Evolutionary conservation across 2,329 filamentous ascomycete genomes (phyloP).

Genomic region (Emergomyces orientalis): DNA sequence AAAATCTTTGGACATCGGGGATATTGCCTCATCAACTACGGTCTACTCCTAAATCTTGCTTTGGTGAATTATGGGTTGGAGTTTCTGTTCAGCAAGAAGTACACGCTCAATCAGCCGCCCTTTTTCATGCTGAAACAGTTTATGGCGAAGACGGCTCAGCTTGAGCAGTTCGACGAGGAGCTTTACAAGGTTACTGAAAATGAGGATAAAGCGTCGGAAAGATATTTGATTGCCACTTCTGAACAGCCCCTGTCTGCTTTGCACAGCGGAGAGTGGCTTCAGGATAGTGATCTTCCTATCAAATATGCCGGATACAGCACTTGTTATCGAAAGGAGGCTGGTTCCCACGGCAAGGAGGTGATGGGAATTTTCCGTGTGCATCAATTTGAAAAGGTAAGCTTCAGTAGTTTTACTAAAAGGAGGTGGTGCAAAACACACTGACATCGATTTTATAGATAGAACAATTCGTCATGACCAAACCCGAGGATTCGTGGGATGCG

Average conservation of each 20-base stretch:
- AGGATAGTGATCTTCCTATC: conserved; percentile 74
- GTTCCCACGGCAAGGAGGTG: conserved; percentile 81
- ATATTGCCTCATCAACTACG: conserved; percentile 85
- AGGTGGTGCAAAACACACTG: conserved; percentile 12
- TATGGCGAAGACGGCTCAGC: conserved; percentile 97
- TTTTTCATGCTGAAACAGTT: conserved; percentile 92
- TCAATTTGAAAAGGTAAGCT: conserved; percentile 78
- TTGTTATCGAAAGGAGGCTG: conserved; percentile 92
- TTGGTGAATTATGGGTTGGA: conserved; percentile 91
- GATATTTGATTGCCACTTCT: conserved; percentile 72
- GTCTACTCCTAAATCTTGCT: conserved; percentile 83
- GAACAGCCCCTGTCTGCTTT: conserved; percentile 92
- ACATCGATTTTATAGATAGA: conserved; percentile 46
- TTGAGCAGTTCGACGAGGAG: conserved; percentile 96
- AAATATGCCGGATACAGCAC: conserved; percentile 90
- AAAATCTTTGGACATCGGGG: conserved; percentile 93
- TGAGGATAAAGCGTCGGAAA: conserved; percentile 79
- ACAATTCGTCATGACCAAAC: conserved; percentile 71
- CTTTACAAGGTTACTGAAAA: conserved; percentile 81
- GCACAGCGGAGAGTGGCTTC: conserved; percentile 89
- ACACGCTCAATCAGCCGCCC: conserved; percentile 73
- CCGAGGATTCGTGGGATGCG: conserved; percentile 82
- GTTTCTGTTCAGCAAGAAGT: conserved; percentile 73
- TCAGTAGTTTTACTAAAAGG: not conserved
- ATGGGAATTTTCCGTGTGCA: conserved; percentile 98